A percentile compares a stretch with the other conserved stretches of the same genome.
phyloP scores from a whole-genome alignment of 2,329 filamentous ascomycete genomes.

The Cladosporium velox region DNA sequence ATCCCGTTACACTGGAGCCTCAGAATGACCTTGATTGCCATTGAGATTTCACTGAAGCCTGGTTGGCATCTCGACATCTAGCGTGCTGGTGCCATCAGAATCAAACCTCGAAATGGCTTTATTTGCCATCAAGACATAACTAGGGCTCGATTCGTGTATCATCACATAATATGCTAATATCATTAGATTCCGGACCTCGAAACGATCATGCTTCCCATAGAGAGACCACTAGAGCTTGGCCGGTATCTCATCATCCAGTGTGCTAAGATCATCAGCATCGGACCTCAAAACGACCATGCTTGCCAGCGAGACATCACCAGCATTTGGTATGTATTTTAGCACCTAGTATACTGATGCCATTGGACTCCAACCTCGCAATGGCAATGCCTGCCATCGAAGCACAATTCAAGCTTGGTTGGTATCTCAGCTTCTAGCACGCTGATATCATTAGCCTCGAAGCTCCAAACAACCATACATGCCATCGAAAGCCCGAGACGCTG shows the following conservation, averaged over 20 bases:
- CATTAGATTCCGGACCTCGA: neutral
- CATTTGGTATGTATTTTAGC: neutral
- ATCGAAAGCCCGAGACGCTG: neutral
- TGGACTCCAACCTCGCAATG: neutral
- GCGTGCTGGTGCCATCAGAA: too few species aligned
- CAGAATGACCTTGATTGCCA: neutral
- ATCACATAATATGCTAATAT: neutral
- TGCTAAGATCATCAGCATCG: neutral
- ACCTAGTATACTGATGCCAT: neutral
- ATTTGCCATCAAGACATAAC: neutral
- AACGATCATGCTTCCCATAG: neutral
- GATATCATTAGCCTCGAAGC: neutral
- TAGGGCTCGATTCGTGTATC: neutral
- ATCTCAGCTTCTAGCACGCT: neutral
- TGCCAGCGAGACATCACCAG: neutral
- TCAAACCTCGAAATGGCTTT: too few species aligned
- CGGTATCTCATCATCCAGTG: neutral
- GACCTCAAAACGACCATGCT: neutral
- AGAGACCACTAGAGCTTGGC: neutral
- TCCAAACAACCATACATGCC: neutral
- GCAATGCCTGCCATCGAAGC: neutral
- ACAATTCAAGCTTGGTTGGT: neutral
- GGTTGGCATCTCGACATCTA: too few species aligned
- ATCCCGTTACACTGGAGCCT: neutral
- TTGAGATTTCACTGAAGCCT: neutral